Evolutionary conservation across 768 basidiomycete species (phyloP).

Genomic region (Infundibulicybe gibba): DNA sequence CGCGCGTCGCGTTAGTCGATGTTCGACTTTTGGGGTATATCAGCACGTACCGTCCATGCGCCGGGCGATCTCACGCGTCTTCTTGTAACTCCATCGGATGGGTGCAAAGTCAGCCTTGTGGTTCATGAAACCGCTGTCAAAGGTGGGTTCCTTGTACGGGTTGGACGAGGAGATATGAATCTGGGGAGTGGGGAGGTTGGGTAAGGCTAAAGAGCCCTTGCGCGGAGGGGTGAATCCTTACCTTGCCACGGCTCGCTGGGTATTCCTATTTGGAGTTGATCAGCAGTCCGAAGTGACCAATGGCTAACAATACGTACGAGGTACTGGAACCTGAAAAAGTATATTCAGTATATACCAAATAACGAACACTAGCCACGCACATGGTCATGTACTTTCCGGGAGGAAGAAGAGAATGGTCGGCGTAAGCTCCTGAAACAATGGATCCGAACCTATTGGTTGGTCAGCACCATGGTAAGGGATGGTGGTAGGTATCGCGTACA

Average conservation of each 20-base stretch:
- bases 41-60: conserved; percentile 57
- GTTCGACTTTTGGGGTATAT: background rate
- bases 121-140: conserved; percentile 80
- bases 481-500: conserved; percentile 30
- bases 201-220: background rate
- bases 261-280: conserved; percentile 42
- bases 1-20: background rate
- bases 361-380: conserved; percentile 22
- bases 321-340: conserved; percentile 56
- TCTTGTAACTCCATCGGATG: conserved; percentile 77
- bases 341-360: background rate
- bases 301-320: conserved; percentile 28
- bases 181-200: conserved; percentile 23
- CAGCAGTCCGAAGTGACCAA: background rate
- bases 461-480: background rate
- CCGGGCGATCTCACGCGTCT: conserved; percentile 67
- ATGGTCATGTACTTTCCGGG: conserved; percentile 72
- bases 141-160: conserved; percentile 61
- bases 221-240: conserved; percentile 11
- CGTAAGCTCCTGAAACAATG: conserved; percentile 67
- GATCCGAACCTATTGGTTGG: conserved; percentile 47
- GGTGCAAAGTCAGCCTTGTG: conserved; percentile 75
- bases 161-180: conserved; percentile 59
- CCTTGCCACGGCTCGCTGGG: conserved; percentile 70
- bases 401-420: conserved; percentile 66